Evolutionary conservation across 257 asterid species (phyloP).

Genomic region (Scutellaria galericulata): DNA sequence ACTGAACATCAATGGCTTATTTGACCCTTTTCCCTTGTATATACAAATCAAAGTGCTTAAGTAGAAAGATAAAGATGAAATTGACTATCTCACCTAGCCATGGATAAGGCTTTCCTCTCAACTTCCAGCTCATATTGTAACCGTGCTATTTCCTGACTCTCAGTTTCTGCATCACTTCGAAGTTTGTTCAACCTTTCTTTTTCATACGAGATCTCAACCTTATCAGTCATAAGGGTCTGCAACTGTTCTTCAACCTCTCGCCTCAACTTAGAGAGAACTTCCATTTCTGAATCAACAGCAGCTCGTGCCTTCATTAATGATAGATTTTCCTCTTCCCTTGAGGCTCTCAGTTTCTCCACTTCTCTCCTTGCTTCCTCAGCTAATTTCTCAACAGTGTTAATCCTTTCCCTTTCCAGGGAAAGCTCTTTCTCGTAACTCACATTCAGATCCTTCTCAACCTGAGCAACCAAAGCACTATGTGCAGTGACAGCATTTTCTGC

Average conservation of each 20-base stretch:
- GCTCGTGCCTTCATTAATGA: slow-evolving; percentile 83
- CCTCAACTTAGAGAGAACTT: slow-evolving; percentile 76
- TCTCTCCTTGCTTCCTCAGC: slow-evolving; percentile 84
- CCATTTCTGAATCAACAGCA: slow-evolving; percentile 93
- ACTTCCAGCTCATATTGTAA: slow-evolving; percentile 95
- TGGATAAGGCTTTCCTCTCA: slow-evolving; percentile 91
- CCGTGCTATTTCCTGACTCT: slow-evolving; percentile 77
- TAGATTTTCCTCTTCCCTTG: slow-evolving; percentile 78
- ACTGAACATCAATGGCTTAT: too few species aligned
- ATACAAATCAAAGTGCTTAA: slow-evolving; percentile 14
- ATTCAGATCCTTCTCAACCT: slow-evolving; percentile 88
- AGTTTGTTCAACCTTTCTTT: slow-evolving; percentile 88
- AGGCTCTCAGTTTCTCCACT: slow-evolving; percentile 74
- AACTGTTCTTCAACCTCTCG: slow-evolving; percentile 86
- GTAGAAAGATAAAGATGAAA: slow-evolving; percentile 34
- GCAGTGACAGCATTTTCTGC: slow-evolving; percentile 97
- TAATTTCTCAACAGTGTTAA: slow-evolving; percentile 69
- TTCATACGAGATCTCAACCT: slow-evolving; percentile 80
- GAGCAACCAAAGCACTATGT: slow-evolving; percentile 89
- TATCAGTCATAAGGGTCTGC: slow-evolving; percentile 69
- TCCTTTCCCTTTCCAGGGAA: slow-evolving; percentile 73
- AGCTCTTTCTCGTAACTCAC: slow-evolving; percentile 77
- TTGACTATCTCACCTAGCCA: slow-evolving; percentile 71
- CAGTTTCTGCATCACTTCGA: slow-evolving; percentile 76
- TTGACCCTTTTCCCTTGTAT: background rate